phyloP scores from a whole-genome alignment of 2,329 filamentous ascomycete genomes.

The Penicillium olsonii region DNA sequence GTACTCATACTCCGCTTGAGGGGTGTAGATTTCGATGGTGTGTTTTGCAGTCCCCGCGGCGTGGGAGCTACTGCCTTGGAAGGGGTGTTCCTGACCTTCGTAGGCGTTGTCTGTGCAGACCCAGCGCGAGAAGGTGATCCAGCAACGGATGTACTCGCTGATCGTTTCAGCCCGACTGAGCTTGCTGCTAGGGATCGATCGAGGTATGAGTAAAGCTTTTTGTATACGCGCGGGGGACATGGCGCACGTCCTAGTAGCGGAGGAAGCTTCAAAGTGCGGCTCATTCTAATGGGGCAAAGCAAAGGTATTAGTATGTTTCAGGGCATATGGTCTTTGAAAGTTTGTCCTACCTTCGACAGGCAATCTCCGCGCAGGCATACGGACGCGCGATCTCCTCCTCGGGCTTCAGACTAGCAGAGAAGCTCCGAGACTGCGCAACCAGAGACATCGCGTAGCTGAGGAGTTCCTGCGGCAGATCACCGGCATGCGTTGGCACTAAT shows the following conservation, averaged over 20 bases:
- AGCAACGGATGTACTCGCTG: conserved; percentile 35
- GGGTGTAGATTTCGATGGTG: conserved; percentile 49
- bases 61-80: conserved; percentile 30
- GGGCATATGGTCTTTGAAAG: background rate
- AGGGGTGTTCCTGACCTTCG: conserved; percentile 30
- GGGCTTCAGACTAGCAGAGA: conserved; percentile 73
- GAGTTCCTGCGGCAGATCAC: conserved; percentile 67
- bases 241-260: conserved; percentile 74
- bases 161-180: conserved; percentile 36
- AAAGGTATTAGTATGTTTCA: background rate
- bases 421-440: conserved; percentile 76
- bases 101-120: conserved; percentile 43
- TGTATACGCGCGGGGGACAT: conserved; percentile 77
- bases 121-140: conserved; percentile 29
- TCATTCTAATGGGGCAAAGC: conserved; percentile 61
- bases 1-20: conserved; percentile 40
- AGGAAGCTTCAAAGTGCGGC: conserved; percentile 74
- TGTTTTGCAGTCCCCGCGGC: conserved; percentile 36
- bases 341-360: conserved; percentile 71
- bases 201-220: conserved; percentile 78
- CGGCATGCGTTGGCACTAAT: conserved; percentile 71
- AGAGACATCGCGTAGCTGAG: conserved; percentile 71
- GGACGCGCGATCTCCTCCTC: conserved; percentile 85
- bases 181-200: conserved; percentile 63
- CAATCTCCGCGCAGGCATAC: conserved; percentile 84